Base-by-base conservation (phyloP, 2,329 filamentous ascomycete species). In the Ophiostoma australiae region DNA sequence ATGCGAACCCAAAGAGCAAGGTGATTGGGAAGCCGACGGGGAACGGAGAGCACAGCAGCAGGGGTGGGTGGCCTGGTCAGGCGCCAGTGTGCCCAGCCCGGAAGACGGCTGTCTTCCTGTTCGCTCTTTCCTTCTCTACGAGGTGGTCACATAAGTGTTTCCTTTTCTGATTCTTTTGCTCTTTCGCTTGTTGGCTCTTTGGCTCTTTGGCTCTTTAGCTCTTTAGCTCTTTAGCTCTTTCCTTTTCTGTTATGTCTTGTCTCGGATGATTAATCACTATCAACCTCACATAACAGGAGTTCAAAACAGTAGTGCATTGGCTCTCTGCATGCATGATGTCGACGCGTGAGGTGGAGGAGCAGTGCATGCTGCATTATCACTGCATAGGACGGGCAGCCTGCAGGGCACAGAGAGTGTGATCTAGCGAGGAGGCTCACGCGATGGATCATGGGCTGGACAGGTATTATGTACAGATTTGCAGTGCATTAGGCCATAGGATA, bases 351-450 rank as follows among this genome's bases (percentile, higher is more conserved):
- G 27, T 63, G 58, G 58, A 63, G 11, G 58, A 58, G 58, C 58
- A 63, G 58, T 63, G 58, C 58, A 63, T 63, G 58, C 52, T 58
- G 58, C 58, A 63, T 63, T 63, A 48, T 48, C 20, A 27, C 52
- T 58, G 52, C 52, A 58, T 58, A 27, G 17, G n/a, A 58, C 58
- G 27, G 58, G 15, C 52, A 58, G 23, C 4, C 58, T 63, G 58
- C 58, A 63, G 58, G 58, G 27, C 58, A 63, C 58, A 33, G 4
- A 33, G 58, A 27, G 58, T 11, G 58, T 63, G 58, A 33, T 27
- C 27, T 33, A 33, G 58, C 27, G 58, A 63, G 27, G 58, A 63
- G 58, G 58, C 58, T 63, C 58, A 63, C 58, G 58, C 58, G 58
- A 63, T 33, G 58, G 11, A 35, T 15, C 23, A 63, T 31, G 55